Conservation (phyloP, 1,284 basidiomycete genomes). For the Ceratobasidium theobromae region DNA sequence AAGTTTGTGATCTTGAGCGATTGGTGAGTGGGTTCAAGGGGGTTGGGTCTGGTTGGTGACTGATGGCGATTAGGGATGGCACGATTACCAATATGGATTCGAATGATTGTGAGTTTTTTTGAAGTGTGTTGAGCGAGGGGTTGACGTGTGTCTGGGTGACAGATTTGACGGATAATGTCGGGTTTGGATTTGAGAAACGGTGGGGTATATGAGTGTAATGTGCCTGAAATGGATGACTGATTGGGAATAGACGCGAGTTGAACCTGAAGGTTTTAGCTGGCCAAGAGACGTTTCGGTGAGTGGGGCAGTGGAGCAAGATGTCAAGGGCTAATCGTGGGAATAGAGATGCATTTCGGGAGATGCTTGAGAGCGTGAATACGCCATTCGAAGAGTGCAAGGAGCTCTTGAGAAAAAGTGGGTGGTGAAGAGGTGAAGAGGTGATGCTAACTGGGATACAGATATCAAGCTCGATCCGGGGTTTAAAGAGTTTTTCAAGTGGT, state of each 20-base stretch:
- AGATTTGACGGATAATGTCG: conserved; percentile 79
- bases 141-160: not conserved
- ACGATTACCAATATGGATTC: conserved; percentile 89
- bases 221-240: not conserved
- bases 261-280: conserved; percentile 73
- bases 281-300: conserved; percentile 67
- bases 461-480: conserved; percentile 87
- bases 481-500: conserved; percentile 80
- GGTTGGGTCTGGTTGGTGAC: not conserved
- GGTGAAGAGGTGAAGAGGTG: conserved; percentile 30
- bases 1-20: conserved; percentile 86
- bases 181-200: conserved; percentile 68
- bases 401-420: conserved; percentile 60
- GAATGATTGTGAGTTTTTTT: conserved; percentile 71
- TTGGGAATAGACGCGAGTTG: conserved; percentile 51
- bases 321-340: not conserved
- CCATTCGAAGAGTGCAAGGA: conserved; percentile 81
- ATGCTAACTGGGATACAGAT: conserved; percentile 50
- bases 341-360: conserved; percentile 77
- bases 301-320: conserved; percentile 8
- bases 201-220: not conserved
- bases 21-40: conserved; percentile 60
- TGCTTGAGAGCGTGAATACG: conserved; percentile 72
- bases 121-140: conserved; percentile 12
- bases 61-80: conserved; percentile 66